Conservation (phyloP, 2,329 filamentous ascomycete species). For the Fusarium nygamai region DNA sequence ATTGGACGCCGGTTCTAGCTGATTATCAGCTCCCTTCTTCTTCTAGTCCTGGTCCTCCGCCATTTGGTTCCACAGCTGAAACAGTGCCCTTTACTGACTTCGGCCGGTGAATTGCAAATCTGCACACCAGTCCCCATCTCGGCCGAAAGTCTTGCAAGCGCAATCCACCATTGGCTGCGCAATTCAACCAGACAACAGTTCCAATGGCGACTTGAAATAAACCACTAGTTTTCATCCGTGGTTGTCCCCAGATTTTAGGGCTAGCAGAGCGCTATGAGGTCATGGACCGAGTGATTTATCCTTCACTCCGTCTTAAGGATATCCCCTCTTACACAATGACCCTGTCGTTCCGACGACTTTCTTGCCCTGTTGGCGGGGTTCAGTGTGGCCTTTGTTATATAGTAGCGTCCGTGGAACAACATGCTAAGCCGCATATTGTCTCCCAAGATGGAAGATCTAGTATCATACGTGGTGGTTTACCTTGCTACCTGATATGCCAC, state of each 20-base stretch:
- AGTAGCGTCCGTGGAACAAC: conserved; percentile 9
- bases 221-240: conserved; percentile 9
- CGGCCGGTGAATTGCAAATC: conserved; percentile 21
- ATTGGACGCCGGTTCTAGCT: conserved; percentile 4
- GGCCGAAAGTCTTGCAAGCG: conserved; percentile 23
- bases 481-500: background rate
- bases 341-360: conserved; percentile 23
- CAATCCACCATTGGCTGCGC: conserved; percentile 23
- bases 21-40: conserved; percentile 28
- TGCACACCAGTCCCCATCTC: conserved; percentile 19
- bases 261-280: conserved; percentile 37
- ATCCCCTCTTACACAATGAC: background rate
- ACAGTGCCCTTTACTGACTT: conserved; percentile 15
- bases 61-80: conserved; percentile 28
- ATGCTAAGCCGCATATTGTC: background rate
- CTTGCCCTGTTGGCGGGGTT: background rate
- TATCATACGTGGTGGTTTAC: background rate
- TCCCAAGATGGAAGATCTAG: background rate
- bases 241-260: conserved; percentile 38
- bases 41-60: conserved; percentile 31
- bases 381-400: background rate
- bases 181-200: background rate
- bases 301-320: background rate
- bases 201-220: conserved; percentile 13
- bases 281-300: conserved; percentile 28